A percentile compares a stretch with the other conserved stretches of the same genome.
Conservation (phyloP, 148 eudicot species). For the Salicornia ramosissima region DNA sequence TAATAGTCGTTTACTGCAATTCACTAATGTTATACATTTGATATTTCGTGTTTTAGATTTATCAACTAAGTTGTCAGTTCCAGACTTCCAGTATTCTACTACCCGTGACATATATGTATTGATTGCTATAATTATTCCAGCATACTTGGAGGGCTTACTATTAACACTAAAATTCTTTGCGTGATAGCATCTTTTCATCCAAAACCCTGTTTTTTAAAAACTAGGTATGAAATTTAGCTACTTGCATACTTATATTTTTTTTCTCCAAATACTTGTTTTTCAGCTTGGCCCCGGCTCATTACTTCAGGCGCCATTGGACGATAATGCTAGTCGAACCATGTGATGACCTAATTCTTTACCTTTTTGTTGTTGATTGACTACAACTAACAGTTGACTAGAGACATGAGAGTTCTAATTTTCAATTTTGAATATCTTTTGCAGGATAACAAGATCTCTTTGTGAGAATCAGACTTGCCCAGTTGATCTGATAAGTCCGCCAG, state of each 20-base stretch:
- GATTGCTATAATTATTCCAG: no score
- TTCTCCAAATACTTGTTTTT: conserved; percentile 9
- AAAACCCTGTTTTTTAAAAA: no score
- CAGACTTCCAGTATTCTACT: no score
- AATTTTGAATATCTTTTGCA: conserved; percentile 23
- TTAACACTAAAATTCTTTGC: no score
- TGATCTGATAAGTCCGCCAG: conserved; percentile 76
- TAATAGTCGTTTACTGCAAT: no score
- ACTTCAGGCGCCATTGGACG: conserved; percentile 83
- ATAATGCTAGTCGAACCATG: conserved; percentile 63
- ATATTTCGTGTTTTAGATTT: no score
- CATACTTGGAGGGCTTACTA: no score
- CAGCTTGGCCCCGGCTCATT: conserved; percentile 84
- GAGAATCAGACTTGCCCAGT: conserved; percentile 62
- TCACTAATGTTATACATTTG: no score
- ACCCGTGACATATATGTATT: no score
- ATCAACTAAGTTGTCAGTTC: no score
- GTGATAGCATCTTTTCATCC: no score
- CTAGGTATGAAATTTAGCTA: not conserved
- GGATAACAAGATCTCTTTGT: conserved; percentile 64
- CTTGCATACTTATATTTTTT: not conserved
- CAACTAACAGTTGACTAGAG: conserved; percentile 11
- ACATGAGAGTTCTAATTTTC: not conserved
- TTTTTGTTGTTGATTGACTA: conserved; percentile 3
- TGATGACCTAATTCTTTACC: conserved; percentile 35